Conservation (phyloP, 345 rosid species). For the Xanthoceras sorbifolium region DNA sequence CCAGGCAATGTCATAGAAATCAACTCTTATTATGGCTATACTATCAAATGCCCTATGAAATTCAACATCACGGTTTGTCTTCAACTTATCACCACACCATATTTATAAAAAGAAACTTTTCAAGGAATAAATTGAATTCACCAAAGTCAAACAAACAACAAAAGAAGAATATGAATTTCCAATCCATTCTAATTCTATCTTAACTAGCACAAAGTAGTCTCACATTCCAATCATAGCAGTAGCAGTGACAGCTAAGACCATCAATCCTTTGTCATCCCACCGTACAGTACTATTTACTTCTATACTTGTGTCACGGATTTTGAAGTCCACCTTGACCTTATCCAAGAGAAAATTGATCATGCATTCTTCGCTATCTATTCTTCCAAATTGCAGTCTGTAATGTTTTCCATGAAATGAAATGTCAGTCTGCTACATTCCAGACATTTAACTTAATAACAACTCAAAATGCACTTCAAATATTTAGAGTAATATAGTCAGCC, state of each 20-base stretch:
- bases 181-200: too few species aligned
- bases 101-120: not conserved
- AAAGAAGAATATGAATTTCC: not conserved
- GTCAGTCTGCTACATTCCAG: too few species aligned
- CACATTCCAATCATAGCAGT: not conserved
- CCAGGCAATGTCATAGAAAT: not conserved
- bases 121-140: not conserved
- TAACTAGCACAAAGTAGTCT: too few species aligned
- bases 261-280: not conserved
- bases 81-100: not conserved
- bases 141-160: not conserved
- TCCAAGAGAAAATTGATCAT: too few species aligned
- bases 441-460: too few species aligned
- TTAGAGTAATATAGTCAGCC: too few species aligned
- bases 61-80: not conserved
- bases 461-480: too few species aligned
- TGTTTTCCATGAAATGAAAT: too few species aligned
- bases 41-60: not conserved
- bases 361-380: too few species aligned
- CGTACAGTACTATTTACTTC: not conserved
- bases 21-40: not conserved
- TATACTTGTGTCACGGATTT: too few species aligned
- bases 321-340: too few species aligned
- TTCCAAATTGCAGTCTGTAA: too few species aligned
- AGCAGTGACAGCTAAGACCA: not conserved